Percentiles rank a stretch among this genome's conserved stretches.
Conservation (phyloP, 1,284 basidiomycete genomes). For the Bondarzewia mesenterica region DNA sequence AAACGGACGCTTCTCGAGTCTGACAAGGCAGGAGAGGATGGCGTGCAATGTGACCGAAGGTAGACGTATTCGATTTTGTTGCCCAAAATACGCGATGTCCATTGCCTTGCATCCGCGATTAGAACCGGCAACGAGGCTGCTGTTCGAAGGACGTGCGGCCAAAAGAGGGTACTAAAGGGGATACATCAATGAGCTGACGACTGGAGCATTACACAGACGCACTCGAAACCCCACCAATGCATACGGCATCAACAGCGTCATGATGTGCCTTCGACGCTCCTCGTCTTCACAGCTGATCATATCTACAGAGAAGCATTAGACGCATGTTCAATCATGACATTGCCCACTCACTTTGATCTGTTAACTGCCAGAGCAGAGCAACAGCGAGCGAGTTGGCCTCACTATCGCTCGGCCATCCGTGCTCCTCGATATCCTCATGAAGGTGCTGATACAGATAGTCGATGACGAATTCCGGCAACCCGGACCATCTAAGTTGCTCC, state of each 20-base stretch:
- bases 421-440: slow-evolving; percentile 25
- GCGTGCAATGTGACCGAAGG: too few species aligned
- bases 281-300: slow-evolving; percentile 29
- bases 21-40: slow-evolving; percentile 36
- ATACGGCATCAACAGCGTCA: slow-evolving; percentile 32
- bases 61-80: too few species aligned
- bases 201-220: slow-evolving; percentile 14
- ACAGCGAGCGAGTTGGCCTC: slow-evolving; percentile 37
- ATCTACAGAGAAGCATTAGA: slow-evolving; percentile 22
- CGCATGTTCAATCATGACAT: not conserved
- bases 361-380: slow-evolving; percentile 39
- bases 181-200: too few species aligned
- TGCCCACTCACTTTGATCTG: slow-evolving; percentile 19
- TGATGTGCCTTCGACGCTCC: slow-evolving; percentile 25
- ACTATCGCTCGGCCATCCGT: slow-evolving; percentile 41
- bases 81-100: too few species aligned
- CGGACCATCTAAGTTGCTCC: slow-evolving; percentile 40
- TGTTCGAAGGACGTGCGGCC: slow-evolving; percentile 1
- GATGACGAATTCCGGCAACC: slow-evolving; percentile 31
- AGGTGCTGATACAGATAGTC: slow-evolving; percentile 30
- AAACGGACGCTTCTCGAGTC: slow-evolving; percentile 28
- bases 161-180: slow-evolving; percentile 3
- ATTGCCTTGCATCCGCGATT: too few species aligned
- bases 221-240: slow-evolving; percentile 43
- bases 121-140: too few species aligned